Base-by-base conservation (phyloP, 768 basidiomycete species). In the Crepidotus variabilis region DNA sequence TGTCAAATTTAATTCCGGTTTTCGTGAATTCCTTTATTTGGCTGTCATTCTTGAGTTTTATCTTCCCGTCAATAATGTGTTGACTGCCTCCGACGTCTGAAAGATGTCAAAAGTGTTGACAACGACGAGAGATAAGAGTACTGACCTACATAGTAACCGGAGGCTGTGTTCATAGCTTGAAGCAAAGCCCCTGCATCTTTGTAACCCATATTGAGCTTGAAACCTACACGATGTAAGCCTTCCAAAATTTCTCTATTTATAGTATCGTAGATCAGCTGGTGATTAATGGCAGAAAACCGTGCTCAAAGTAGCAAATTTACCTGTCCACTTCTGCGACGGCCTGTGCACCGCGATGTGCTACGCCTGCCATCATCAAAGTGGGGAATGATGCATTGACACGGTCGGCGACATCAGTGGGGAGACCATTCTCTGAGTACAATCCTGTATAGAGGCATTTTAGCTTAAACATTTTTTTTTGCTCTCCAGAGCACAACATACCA, bases 11-110 rank as follows among this genome's bases (percentile, higher is more conserved):
- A 10, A 85, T 63, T 2, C 78, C 77, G 1, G 63, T 69, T 57
- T 72, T 63, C 0, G 75, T 79, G 65, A 82, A 80, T 33, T 65
- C 65, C 23, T 74, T 65, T 50, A 87, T 78, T 28, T 68, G 69
- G 53, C 74, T 72, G 57, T 83, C 84, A 66, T 78, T 84, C 72
- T 89, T 88, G 60, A 89, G 71, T 67, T 87, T 87, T 72, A 89
- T 86, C 66, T 86, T 84, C 20, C 85, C 83, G 58, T 86, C 83
- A 23, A 80, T 76, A 58, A 88, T 82, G 57, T 82, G 71, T 64
- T 84, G 78, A 56, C 79, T 79, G 2, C 78, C 82, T 57, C 86
- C 86, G 49, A 79, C 79, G 60, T 85, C 83, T 84, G n/a, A 10
- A 49, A 14, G 32, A 13, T 24, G 20, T 4, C 34, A 45, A 21